Base-by-base conservation (phyloP, 768 basidiomycete genomes). In the Cantharellus anzutake region DNA sequence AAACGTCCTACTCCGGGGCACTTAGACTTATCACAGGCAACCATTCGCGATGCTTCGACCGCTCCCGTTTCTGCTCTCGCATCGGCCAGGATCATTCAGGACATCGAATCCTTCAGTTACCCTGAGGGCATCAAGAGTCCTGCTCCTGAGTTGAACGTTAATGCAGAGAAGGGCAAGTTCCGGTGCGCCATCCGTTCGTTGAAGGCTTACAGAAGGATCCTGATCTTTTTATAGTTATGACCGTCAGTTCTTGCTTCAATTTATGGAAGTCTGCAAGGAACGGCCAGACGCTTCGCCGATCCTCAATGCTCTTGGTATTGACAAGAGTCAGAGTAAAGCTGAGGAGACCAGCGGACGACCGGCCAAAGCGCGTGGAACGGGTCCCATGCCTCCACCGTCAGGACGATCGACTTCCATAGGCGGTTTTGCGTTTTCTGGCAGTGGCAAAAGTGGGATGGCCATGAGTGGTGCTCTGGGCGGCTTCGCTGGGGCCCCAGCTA, bases 231-330 rank as follows among this genome's bases (percentile, higher is more conserved):
- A 57, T 63, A 90, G 94, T 67, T 99, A 99, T 69, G 91, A 97
- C 70, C 90, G 93, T 41, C 90, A 93, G 20, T 99, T 99, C 81
- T 78, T 99, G 35, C 72, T 99, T 61, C 94, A 99, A 69, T 99
- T 99, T 74, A 92, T 96, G 87, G 72, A 73, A 34, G 72, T 94
- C 62, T 99, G 96, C 77, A 87, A 82, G 70, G 94, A 97, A 73
- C 93, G 92, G 71, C 94, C 96, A 2, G 90, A 88, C 59, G 76
- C 79, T 59, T 82, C 97, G 37, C 90, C 91, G 44, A 80, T 89
- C 62, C 78, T 97, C 59, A 90, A 91, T 64, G 83, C 84, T 5
- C 84, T 98, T 66, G 94, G 94, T 59, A 80, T 97, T 58, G 90
- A 92, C 67, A 84, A 87, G 5, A 75, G 77, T 37, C 79, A 83